Evolutionary conservation across 352 stramenopile genomes (phyloP).

Genomic region (Lagenidium giganteum): DNA sequence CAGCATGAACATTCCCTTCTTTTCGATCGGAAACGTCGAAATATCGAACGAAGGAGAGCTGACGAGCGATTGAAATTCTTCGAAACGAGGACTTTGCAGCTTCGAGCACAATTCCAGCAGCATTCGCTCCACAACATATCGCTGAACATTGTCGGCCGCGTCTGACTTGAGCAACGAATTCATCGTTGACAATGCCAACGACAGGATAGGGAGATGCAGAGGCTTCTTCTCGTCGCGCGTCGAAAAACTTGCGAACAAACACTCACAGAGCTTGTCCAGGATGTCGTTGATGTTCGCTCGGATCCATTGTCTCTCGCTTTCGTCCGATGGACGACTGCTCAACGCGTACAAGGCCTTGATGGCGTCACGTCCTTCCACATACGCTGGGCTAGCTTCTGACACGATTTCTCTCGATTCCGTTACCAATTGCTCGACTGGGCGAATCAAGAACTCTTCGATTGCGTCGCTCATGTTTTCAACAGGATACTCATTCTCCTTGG

Average conservation of each 20-base stretch:
- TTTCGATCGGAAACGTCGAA: no score
- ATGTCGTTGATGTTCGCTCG: slow-evolving; percentile 63
- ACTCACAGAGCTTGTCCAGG: slow-evolving; percentile 50
- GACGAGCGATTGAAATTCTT: slow-evolving; percentile 29
- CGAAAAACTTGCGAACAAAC: slow-evolving; percentile 53
- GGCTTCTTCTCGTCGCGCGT: slow-evolving; percentile 36
- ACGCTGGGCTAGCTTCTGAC: slow-evolving; percentile 27
- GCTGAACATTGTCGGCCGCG: slow-evolving; percentile 43
- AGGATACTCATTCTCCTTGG: slow-evolving; percentile 12
- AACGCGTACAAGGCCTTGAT: slow-evolving; percentile 68
- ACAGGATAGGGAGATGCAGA: slow-evolving; percentile 49
- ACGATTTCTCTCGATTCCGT: slow-evolving; percentile 49
- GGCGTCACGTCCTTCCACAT: slow-evolving; percentile 51
- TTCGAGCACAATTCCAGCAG: slow-evolving; percentile 60
- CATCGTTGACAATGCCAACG: slow-evolving; percentile 49
- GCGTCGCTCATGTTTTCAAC: no score
- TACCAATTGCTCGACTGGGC: slow-evolving; percentile 43
- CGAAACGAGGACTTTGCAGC: slow-evolving; percentile 50
- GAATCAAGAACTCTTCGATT: slow-evolving; percentile 42
- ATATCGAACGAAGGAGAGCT: slow-evolving; percentile 26
- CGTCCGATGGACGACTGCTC: slow-evolving; percentile 33
- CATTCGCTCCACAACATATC: slow-evolving; percentile 56
- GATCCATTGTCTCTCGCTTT: slow-evolving; percentile 46
- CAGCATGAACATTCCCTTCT: slow-evolving; percentile 45
- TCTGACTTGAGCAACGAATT: slow-evolving; percentile 40